Evolutionary conservation across 306 rosid genomes (phyloP).

Genomic region (Prunus kanzakura): DNA sequence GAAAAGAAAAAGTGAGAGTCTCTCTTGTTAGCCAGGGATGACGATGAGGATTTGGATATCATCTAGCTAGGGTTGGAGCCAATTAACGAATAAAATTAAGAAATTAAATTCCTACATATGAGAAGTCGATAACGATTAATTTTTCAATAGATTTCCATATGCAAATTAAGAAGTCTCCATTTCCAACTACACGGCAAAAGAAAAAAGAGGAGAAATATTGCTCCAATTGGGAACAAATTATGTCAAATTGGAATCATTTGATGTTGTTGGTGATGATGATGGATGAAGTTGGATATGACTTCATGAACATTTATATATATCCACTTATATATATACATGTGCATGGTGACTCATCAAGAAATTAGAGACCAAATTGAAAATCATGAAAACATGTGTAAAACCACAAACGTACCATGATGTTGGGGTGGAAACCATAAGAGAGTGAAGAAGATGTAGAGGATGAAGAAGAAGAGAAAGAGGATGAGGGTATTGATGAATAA

Average conservation of each 20-base stretch:
- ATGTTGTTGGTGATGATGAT: neutral
- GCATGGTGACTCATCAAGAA: constrained; percentile 1
- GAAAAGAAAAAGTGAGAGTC: too few relatives aligned
- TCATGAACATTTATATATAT: neutral
- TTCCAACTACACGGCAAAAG: neutral
- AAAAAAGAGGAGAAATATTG: neutral
- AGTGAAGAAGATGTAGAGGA: constrained; percentile 73
- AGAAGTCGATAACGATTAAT: neutral
- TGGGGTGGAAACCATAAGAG: constrained; percentile 70
- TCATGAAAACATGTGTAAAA: neutral
- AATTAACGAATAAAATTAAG: neutral
- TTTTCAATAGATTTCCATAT: neutral
- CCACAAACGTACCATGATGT: constrained; percentile 51
- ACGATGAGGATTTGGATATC: neutral
- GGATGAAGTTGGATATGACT: constrained; percentile 1
- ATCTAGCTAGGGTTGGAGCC: constrained; percentile 1
- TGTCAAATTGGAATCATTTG: neutral
- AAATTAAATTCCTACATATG: neutral
- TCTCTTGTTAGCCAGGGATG: neutral
- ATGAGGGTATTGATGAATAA: constrained; percentile 58
- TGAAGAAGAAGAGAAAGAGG: constrained; percentile 71
- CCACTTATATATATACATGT: neutral
- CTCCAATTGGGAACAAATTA: neutral
- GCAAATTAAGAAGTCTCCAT: neutral
- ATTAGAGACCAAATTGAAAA: neutral